Evolutionary conservation across 2,329 filamentous ascomycete species (phyloP), one percentile per base, ranked within the genome.

Genomic region (Botrytis hyacinthi): DNA sequence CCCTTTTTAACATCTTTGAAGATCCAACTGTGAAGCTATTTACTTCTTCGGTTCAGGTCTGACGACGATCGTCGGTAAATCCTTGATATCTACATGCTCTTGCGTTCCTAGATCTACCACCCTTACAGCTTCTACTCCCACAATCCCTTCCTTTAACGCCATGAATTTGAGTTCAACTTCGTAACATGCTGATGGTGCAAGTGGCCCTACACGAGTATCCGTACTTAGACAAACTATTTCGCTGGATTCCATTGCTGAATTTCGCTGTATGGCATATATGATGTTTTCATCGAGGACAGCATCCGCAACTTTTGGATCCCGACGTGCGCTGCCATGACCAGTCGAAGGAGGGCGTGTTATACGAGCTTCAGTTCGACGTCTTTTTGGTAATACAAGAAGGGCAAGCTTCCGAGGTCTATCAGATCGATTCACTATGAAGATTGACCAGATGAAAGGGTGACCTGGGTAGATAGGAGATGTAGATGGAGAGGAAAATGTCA

Each of bases 161-260:
- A 94, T 83, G 76, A 95, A 94, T 77, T 89, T 88, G 77, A 95
- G 81, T 80, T 93, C 91, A 1, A 89, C 90, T 54, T 91, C 91
- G 78, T 94, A 92, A 79, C 92, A 95, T 14, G 92, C 90, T 3
- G 89, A 89, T 0, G 93, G 89, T 40, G 90, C 88, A 54, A 96
- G 83, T 46, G 92, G 92, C 0, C 93, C 93, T 44, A 95, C 87
- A 46, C 92, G 86, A 37, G 91, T 88, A 81, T 95, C 92, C 6
- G 92, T 90, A 73, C 90, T 94, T 68, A 95, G 83, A 78, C 91
- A 94, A n/a, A 94, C 85, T 46, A 95, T 83, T 76, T 94, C 91
- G 3, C 90, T 87, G 16, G 86, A 84, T 73, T 93, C 91, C 40
- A 90, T 84, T 40, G 87, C 83, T 29, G 89, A 89, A 79, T 86